Percentiles rank a stretch among this genome's conserved stretches.
These are phyloP conservation scores for Anethum foeniculum DNA, from an alignment of 140 eudicot species.

Conservation along the genomic window DNA sequence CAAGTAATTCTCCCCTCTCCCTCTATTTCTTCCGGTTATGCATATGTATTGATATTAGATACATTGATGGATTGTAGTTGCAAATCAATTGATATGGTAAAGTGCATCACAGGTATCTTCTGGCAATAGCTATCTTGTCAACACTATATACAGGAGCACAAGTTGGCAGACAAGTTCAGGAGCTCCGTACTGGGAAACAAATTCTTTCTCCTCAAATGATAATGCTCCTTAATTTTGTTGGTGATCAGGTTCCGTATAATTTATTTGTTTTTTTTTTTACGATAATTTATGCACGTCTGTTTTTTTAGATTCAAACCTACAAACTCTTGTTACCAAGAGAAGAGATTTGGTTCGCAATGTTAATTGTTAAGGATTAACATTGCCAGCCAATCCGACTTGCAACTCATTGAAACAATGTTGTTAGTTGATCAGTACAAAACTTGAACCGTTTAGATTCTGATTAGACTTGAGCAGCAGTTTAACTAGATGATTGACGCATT, in stretches of 20 bases:
- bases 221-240: conserved; percentile 51
- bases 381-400: not conserved
- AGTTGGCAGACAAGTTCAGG: conserved; percentile 48
- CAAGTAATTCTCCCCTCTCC: conserved; percentile 28
- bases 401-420: not conserved
- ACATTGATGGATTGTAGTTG: not conserved
- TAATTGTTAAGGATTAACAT: not conserved
- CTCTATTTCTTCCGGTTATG: not conserved
- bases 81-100: not conserved
- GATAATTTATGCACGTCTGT: not conserved
- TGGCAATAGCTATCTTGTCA: conserved; percentile 85
- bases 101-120: conserved; percentile 40
- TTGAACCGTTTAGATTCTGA: not conserved
- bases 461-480: not conserved
- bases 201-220: conserved; percentile 27
- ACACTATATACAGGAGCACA: conserved; percentile 78
- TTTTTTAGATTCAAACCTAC: not conserved
- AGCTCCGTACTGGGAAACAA: conserved; percentile 45
- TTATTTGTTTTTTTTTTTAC: not conserved
- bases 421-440: not conserved
- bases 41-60: not conserved
- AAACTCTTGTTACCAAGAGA: not conserved
- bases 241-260: conserved; percentile 71
- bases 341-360: not conserved
- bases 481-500: not conserved